Conservation (phyloP, 139 green algal genomes). For the Zygnema circumcarinatum region DNA sequence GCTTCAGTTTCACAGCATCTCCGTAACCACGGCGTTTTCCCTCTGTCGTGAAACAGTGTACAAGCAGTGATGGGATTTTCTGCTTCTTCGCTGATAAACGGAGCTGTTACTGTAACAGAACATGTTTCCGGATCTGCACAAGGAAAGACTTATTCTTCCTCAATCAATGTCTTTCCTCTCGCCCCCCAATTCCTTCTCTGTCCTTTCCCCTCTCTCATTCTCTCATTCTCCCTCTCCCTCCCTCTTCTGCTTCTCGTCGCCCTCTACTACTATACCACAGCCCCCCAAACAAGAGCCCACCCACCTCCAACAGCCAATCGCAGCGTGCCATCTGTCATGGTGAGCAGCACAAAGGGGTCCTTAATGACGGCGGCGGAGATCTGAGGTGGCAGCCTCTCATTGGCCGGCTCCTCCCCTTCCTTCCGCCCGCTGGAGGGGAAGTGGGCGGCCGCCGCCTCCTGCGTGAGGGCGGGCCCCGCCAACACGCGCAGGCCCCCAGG, state of each 20-base stretch:
- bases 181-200: too few relatives aligned
- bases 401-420: neutral
- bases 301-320: slow-evolving; percentile 23
- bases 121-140: neutral
- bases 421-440: neutral
- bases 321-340: slow-evolving; percentile 66
- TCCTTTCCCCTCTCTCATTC: too few relatives aligned
- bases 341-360: slow-evolving; percentile 74
- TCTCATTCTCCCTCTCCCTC: too few relatives aligned
- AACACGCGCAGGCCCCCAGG: slow-evolving; percentile 70
- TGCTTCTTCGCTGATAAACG: neutral
- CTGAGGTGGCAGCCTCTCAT: neutral
- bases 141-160: neutral
- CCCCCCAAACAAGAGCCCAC: too few relatives aligned
- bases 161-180: too few relatives aligned
- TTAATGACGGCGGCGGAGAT: slow-evolving; percentile 64
- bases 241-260: too few relatives aligned
- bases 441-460: slow-evolving; percentile 25
- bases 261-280: too few relatives aligned
- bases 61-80: neutral
- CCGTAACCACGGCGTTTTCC: neutral
- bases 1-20: neutral
- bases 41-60: slow-evolving; percentile 3
- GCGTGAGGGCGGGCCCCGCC: slow-evolving; percentile 49
- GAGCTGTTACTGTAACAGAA: neutral